Percentiles rank a stretch among this genome's conserved stretches.
Evolutionary conservation across 495 filamentous ascomycete species (phyloP).

Genomic region (Penicillium bovifimosum): DNA sequence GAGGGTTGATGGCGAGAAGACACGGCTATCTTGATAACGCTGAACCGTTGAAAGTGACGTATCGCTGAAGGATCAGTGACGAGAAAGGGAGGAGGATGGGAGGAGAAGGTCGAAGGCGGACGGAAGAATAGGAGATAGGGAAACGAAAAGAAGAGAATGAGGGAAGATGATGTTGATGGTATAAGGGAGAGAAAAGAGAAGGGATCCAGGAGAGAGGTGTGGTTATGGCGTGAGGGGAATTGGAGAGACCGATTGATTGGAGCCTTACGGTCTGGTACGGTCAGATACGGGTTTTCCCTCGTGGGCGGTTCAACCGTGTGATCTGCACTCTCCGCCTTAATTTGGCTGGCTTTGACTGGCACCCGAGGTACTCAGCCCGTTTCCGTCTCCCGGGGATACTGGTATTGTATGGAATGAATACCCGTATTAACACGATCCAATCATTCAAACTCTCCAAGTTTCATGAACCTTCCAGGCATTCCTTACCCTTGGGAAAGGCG

Average conservation of each 20-base stretch:
- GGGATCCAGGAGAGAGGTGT: conserved; percentile 8
- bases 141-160: conserved; percentile 12
- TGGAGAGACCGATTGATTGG: conserved; percentile 10
- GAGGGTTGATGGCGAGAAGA: not conserved
- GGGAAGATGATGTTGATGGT: conserved; percentile 23
- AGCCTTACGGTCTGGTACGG: conserved; percentile 4
- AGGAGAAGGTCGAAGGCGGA: conserved; percentile 3
- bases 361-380: conserved; percentile 11
- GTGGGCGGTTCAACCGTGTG: conserved; percentile 8
- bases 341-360: not conserved
- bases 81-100: conserved; percentile 7
- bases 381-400: conserved; percentile 10
- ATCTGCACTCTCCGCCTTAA: not conserved
- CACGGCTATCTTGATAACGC: conserved; percentile 4
- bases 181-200: conserved; percentile 20
- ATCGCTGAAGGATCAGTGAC: conserved; percentile 15
- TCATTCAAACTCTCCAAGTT: conserved; percentile 9
- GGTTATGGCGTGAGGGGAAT: conserved; percentile 11
- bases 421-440: conserved; percentile 6
- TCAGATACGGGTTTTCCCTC: conserved; percentile 11
- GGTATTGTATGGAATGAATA: conserved; percentile 6
- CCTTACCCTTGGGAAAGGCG: conserved; percentile 18
- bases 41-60: not conserved
- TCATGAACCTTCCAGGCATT: conserved; percentile 34
- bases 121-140: conserved; percentile 8